A percentile compares a stretch with the other conserved stretches of the same genome.
Conservation (phyloP, 768 basidiomycete species). For the Tylopilus vinaceipallidus region DNA sequence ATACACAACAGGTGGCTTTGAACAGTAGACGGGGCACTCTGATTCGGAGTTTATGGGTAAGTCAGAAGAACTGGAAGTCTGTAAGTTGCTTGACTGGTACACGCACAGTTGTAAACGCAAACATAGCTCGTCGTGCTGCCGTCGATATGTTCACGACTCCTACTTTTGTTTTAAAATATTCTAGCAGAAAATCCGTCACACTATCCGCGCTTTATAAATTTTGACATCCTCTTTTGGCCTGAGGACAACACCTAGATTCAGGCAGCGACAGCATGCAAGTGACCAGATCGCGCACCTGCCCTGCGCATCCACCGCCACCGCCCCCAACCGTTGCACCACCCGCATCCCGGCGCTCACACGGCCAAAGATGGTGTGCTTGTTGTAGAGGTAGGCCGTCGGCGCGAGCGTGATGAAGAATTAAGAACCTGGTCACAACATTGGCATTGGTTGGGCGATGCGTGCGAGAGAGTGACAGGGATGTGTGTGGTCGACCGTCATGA, state of each 20-base stretch:
- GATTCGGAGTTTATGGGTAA: too few species aligned
- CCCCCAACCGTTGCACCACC: conserved; percentile 87
- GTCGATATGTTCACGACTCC: too few species aligned
- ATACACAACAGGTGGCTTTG: too few species aligned
- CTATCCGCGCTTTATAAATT: conserved; percentile 68
- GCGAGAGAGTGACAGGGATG: too few species aligned
- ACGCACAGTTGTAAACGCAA: too few species aligned
- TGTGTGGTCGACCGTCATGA: not conserved
- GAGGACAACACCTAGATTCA: not conserved
- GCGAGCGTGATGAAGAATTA: conserved; percentile 91
- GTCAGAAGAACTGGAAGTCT: too few species aligned
- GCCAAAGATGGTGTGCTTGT: conserved; percentile 88
- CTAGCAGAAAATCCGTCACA: conserved; percentile 16
- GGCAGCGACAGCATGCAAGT: not conserved
- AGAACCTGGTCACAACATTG: too few species aligned
- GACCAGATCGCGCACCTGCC: conserved; percentile 62
- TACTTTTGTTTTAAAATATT: too few species aligned
- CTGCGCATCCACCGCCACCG: conserved; percentile 85
- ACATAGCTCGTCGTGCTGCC: too few species aligned
- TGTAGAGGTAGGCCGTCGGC: conserved; percentile 82
- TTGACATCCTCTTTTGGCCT: conserved; percentile 80
- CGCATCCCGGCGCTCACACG: conserved; percentile 89
- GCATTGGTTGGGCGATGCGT: too few species aligned
- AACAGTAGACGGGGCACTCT: too few species aligned
- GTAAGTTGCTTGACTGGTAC: too few species aligned